These are phyloP conservation scores for Suhomyces pyralidae DNA, from an alignment of 805 yeast species.

Conservation along the genomic window DNA sequence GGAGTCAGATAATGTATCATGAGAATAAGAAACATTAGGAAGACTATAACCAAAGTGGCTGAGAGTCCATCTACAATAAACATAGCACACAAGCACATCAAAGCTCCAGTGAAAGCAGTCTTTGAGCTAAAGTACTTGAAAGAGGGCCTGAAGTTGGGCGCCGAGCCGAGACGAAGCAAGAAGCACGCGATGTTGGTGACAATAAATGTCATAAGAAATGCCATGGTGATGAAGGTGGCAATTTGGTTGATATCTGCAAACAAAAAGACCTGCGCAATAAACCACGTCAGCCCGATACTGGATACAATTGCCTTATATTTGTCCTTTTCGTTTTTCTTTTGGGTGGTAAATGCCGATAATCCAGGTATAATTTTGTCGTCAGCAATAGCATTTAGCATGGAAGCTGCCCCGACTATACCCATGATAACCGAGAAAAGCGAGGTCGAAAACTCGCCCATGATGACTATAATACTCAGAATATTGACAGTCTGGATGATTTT, in stretches of 20 bases:
- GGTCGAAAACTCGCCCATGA: constrained; percentile 89
- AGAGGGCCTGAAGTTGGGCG: constrained; percentile 98
- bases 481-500: constrained; percentile 84
- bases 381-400: constrained; percentile 86
- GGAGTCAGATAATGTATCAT: constrained; percentile 88
- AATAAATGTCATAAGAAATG: constrained; percentile 91
- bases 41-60: constrained; percentile 71
- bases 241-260: constrained; percentile 90
- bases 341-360: constrained; percentile 46
- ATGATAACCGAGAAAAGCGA: constrained; percentile 90
- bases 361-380: constrained; percentile 88
- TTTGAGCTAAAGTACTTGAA: constrained; percentile 79
- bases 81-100: constrained; percentile 78
- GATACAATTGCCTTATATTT: constrained; percentile 55
- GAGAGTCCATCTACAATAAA: constrained; percentile 89
- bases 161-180: constrained; percentile 79
- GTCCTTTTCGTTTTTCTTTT: constrained; percentile 39
- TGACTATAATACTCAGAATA: constrained; percentile 60
- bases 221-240: constrained; percentile 96
- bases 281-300: constrained; percentile 75
- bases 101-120: constrained; percentile 77
- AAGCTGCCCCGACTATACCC: constrained; percentile 95
- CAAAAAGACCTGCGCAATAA: constrained; percentile 77
- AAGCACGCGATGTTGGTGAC: constrained; percentile 95
- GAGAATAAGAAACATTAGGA: constrained; percentile 63